Evolutionary conservation across 2,329 filamentous ascomycete species (phyloP), one percentile per base, ranked within the genome.

Genomic region (Beauveria medogensis): DNA sequence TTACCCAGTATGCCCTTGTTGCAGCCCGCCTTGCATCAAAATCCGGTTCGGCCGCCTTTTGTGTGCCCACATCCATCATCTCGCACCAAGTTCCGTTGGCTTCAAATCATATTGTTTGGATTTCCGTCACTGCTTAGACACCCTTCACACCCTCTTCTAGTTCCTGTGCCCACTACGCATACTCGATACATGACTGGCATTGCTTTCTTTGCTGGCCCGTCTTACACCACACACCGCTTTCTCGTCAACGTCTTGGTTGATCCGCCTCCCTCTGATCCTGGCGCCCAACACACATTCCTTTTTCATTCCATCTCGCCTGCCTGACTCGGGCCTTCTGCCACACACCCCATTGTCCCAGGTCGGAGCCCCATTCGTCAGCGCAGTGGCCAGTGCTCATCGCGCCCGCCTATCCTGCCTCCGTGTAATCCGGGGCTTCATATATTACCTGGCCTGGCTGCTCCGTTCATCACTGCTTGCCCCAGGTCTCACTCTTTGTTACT

Each of bases 391-490:
- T 16, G 40, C 37, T 48, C 46, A 24, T 59, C 37, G 26, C 56
- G 20, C 8, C 56, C 40, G 48, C 34, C 48, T 52, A 12, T 30
- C 7, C 56, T 37, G 34, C 56, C 47, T 34, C 56, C 40, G 47
- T 59, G 56, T 59, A 59, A 53, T 59, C 47, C 48, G 48, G 28
- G 47, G 24, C 40, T 53, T 53, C 24, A 34, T 59, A 59, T 59
- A 59, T 59, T 37, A 59, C 56, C 34, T 24, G 44, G 5, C 34
- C 24, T 37, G n/a, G 18, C 40, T 24, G 47, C 56, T 20, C 37
- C 10, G 4, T 53, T 52, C 9, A 16, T 28, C 16, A 18, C 4
- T 18, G 12, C 30, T 14, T 30, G n/a, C 18, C 34, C 30, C 40
- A 34, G 12, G 8, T 28, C 24, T 26, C 6, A 7, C 24, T 43